Percentiles rank a stretch among this genome's conserved stretches.
Conservation (phyloP, 768 basidiomycete genomes). For the Termitomyces sp. region DNA sequence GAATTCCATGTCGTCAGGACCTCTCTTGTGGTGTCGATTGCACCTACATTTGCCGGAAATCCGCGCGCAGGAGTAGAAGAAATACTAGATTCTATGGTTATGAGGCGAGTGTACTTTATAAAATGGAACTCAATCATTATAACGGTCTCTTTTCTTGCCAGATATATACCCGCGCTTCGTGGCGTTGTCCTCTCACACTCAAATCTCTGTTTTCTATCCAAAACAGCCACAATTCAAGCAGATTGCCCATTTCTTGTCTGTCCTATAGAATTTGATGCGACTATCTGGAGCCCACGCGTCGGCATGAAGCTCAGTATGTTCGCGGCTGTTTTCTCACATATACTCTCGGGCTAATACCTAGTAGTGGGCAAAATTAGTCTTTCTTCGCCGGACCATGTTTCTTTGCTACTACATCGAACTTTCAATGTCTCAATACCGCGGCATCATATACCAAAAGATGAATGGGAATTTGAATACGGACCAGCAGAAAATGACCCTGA, state of each 20-base stretch:
- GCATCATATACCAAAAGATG: conserved; percentile 78
- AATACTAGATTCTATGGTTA: conserved; percentile 91
- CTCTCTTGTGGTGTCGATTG: conserved; percentile 68
- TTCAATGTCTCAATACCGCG: conserved; percentile 96
- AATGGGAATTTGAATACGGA: conserved; percentile 86
- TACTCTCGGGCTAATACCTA: background rate
- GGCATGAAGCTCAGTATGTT: conserved; percentile 75
- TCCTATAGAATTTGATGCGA: conserved; percentile 73
- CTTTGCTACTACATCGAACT: conserved; percentile 83
- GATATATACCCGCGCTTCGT: conserved; percentile 83
- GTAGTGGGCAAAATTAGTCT: conserved; percentile 84
- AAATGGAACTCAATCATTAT: background rate
- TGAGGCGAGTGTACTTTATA: conserved; percentile 61
- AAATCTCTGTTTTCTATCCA: conserved; percentile 62
- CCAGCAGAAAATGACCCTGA: conserved; percentile 79
- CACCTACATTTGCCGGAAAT: conserved; percentile 77
- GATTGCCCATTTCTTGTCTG: conserved; percentile 87
- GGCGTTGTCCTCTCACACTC: conserved; percentile 90
- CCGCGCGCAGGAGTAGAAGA: conserved; percentile 77
- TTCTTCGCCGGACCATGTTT: conserved; percentile 89
- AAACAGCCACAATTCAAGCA: conserved; percentile 63
- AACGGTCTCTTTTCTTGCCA: conserved; percentile 27
- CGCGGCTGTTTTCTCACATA: background rate
- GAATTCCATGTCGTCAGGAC: conserved; percentile 65
- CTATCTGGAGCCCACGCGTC: conserved; percentile 83